Evolutionary conservation across 2,329 filamentous ascomycete species (phyloP), one percentile per base, ranked within the genome.

Genomic region (Grosmannia penicillata): DNA sequence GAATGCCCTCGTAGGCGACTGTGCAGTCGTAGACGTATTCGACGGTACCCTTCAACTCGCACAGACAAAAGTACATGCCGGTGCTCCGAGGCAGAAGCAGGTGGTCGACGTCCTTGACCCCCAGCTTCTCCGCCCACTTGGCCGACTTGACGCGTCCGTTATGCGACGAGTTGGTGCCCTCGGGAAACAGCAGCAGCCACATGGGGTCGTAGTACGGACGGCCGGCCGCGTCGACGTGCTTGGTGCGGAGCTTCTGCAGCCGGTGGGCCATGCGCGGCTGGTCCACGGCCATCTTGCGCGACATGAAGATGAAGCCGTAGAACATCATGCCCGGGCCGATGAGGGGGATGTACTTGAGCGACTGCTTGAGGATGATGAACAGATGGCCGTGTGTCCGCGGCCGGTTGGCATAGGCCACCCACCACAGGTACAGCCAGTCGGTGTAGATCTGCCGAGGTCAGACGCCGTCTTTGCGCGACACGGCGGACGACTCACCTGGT

Each of bases 21-120:
- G 91, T 96, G 57, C 87, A 95, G 58, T 93, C 85, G 50, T 93
- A 93, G 1, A 93, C 65, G 60, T 83, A 93, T 10, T 91, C 81
- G 0, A 87, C 75, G 0, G 78, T 78, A 8, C 70, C 72, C 49
- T 74, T 73, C 13, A 93, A 62, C 56, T 93, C 78, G 44, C 78
- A 77, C 31, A 93, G 59, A 49, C 82, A 87, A 52, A 86, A 93
- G 47, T 73, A 80, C 45, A 82, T 71, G 35, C 85, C 85, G 0
- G 83, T 91, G 54, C 82, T 86, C 37, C 85, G 69, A 1, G 85
- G 85, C 3, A 93, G 60, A 47, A 93, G 68, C 39, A 81, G 58
- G 53, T 93, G 82, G 50, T 81, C 71, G 45, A 75, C 71, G 48
- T 93, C 82, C 47, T 73, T 68, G 31, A 85, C 60, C 3, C 78